These are phyloP conservation scores for Wickerhamiella pararugosa DNA, from an alignment of 1,139 yeast genomes.

Conservation along the genomic window DNA sequence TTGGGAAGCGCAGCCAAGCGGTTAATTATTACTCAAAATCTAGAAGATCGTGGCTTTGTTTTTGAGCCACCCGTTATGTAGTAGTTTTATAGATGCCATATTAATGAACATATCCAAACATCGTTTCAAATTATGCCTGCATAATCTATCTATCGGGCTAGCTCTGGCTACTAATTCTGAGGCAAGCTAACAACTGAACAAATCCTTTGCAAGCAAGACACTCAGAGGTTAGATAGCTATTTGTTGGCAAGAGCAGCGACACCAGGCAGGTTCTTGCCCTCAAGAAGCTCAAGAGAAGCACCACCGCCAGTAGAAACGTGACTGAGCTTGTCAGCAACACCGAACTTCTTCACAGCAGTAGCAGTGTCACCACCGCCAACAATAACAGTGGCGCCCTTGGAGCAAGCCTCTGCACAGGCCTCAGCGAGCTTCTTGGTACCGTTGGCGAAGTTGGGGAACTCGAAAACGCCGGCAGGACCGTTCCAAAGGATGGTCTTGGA, in stretches of 20 bases:
- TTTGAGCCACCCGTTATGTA: no score
- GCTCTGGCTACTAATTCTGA: no score
- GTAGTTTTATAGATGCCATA: no score
- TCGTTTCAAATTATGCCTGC: no score
- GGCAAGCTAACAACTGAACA: not conserved
- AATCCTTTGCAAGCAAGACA: not conserved
- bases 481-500: slow-evolving; percentile 98
- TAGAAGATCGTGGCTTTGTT: no score
- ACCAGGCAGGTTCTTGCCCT: slow-evolving; percentile 97
- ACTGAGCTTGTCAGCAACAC: slow-evolving; percentile 84
- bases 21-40: no score
- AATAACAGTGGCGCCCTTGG: slow-evolving; percentile 83
- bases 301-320: slow-evolving; percentile 99
- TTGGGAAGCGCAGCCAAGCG: no score
- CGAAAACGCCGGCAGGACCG: slow-evolving; percentile 99
- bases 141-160: no score
- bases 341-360: slow-evolving; percentile 94
- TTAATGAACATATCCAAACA: no score
- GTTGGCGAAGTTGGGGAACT: slow-evolving; percentile 73
- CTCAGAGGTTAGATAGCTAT: slow-evolving; percentile 18
- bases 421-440: slow-evolving; percentile 86
- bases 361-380: slow-evolving; percentile 99
- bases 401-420: slow-evolving; percentile 73
- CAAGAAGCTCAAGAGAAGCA: slow-evolving; percentile 93
- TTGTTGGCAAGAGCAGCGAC: slow-evolving; percentile 76